Evolutionary conservation across 2,329 filamentous ascomycete species (phyloP).

Genomic region (Trichoderma oligosporum): DNA sequence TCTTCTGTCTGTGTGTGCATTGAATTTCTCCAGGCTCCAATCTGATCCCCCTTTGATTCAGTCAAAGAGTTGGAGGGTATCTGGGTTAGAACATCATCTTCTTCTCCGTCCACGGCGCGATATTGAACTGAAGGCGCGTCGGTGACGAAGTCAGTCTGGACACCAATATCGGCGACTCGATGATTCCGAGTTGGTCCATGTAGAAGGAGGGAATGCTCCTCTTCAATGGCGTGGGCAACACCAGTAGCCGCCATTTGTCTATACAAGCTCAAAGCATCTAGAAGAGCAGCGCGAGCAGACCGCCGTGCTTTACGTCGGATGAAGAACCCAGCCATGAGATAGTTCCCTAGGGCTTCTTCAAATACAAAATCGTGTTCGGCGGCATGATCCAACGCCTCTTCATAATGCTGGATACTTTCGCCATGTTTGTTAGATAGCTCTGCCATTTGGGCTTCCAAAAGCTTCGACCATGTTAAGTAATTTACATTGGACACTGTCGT

Average conservation of each 20-base stretch:
- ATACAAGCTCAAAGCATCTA: slow-evolving; percentile 65
- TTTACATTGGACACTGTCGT: slow-evolving; percentile 64
- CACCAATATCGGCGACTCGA: slow-evolving; percentile 57
- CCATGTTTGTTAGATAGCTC: slow-evolving; percentile 59
- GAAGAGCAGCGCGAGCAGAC: slow-evolving; percentile 65
- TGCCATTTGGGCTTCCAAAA: slow-evolving; percentile 65
- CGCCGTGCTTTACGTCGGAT: slow-evolving; percentile 61
- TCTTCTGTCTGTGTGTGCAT: slow-evolving; percentile 54
- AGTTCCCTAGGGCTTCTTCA: slow-evolving; percentile 70
- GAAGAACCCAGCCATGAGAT: slow-evolving; percentile 69
- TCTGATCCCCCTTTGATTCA: slow-evolving; percentile 54
- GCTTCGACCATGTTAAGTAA: slow-evolving; percentile 64
- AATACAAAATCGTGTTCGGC: slow-evolving; percentile 63
- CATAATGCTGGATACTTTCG: slow-evolving; percentile 60
- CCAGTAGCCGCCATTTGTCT: slow-evolving; percentile 66
- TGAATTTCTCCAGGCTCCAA: slow-evolving; percentile 61
- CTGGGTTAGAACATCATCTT: slow-evolving; percentile 41
- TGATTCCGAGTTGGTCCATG: slow-evolving; percentile 58
- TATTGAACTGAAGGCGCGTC: slow-evolving; percentile 53
- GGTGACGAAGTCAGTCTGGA: slow-evolving; percentile 68
- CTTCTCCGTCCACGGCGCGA: slow-evolving; percentile 43
- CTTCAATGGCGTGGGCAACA: slow-evolving; percentile 63
- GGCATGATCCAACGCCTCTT: slow-evolving; percentile 68
- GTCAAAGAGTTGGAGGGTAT: slow-evolving; percentile 34
- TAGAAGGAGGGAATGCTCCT: slow-evolving; percentile 64